Base-by-base conservation (phyloP, 129 eudicot genomes). In the Erigeron canadensis region DNA sequence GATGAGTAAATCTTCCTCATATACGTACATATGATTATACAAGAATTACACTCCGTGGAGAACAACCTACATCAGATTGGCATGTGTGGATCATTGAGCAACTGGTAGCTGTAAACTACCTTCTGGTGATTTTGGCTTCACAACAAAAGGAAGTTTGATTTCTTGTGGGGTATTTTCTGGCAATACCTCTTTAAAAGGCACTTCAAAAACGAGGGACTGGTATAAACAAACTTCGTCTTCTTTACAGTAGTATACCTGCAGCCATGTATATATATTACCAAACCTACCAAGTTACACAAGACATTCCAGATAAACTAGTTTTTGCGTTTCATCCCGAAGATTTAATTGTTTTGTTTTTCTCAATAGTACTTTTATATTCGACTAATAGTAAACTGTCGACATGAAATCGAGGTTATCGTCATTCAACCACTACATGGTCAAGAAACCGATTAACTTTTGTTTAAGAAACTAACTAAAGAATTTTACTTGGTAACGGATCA, bases 181-280 rank as follows among this genome's bases (percentile, higher is more conserved):
- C 41, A 53, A 70, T 6, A 68, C 84, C 76, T 87, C 99, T 81
- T 81, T 63, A 23, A 94, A 94, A 19, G 87, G 86, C n/a, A 94
- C 81, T 75, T 94, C 96, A 59, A 94, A 94, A 44, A 83, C 83
- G 76, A 89, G 69, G 39, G 96, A 85, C 51, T 87, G 89, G 43
- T 89, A 94, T 53, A 94, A 84, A 71, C 99, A 94, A 7, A 94
- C 96, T 68, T 94, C 99, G 12, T 94, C 96, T 77, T 94, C 99
- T 77, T 94, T 94, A 43, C 99, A 94, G 77, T 94, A 90, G 74
- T 94, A 94, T 21, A 94, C 91, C 99, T 90, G 92, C 63, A 65
- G 10, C 44, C 56, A 13, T 21, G 60, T 9, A 37, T 8, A 65
- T 72, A 79, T 5, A 7, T 18, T 60, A 72, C 10, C 47, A 22